These are phyloP conservation scores for Oryza nivara DNA, from an alignment of 176 grass and related monocot genomes.

Conservation along the genomic window DNA sequence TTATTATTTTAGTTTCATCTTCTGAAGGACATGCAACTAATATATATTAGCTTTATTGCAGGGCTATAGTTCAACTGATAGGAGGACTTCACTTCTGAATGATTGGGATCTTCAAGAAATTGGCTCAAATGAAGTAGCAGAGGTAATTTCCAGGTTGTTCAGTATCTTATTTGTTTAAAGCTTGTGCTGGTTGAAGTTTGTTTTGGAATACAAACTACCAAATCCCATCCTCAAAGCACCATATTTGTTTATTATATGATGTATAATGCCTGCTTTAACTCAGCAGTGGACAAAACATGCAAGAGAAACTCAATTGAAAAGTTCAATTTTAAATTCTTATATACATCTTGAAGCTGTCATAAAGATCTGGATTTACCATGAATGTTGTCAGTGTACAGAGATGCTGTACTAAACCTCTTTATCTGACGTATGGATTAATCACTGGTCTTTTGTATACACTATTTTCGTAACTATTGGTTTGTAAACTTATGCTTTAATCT, in stretches of 20 bases:
- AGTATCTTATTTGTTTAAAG: neutral
- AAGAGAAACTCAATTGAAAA: neutral
- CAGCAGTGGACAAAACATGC: conserved; percentile 13
- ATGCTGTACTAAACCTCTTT: neutral
- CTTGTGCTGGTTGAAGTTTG: neutral
- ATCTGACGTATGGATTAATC: neutral
- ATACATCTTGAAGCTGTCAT: neutral
- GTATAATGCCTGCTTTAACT: neutral
- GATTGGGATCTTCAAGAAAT: conserved; percentile 99
- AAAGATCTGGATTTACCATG: neutral
- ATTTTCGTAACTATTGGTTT: conserved; percentile 23
- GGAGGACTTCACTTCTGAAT: conserved; percentile 71
- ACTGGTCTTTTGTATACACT: conserved; percentile 16
- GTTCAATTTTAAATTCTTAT: conserved; percentile 1
- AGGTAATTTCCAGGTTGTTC: conserved; percentile 59
- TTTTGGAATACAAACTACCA: neutral
- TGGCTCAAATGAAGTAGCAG: conserved; percentile 79
- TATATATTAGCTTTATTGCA: conserved; percentile 39
- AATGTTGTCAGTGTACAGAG: conserved; percentile 2
- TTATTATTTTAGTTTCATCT: conserved; percentile 30
- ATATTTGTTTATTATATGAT: neutral
- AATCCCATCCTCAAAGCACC: neutral
- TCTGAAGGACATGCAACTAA: conserved; percentile 15
- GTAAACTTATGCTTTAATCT: neutral
- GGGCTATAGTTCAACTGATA: conserved; percentile 86